phyloP scores from a whole-genome alignment of 352 stramenopile species.

The Phytopythium kandeliae region DNA sequence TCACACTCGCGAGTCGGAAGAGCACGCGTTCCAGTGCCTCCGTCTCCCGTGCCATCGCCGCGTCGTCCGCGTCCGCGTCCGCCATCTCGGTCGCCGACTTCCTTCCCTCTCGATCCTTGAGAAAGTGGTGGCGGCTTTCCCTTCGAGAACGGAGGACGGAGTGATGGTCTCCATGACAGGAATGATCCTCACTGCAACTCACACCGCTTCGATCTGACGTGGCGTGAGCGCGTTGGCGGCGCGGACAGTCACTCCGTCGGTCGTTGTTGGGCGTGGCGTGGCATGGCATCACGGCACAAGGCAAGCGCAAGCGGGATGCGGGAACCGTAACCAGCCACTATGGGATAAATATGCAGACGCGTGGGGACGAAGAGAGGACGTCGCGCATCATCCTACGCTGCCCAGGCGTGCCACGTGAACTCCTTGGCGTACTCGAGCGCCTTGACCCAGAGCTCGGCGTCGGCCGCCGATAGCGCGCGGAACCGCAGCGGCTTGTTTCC shows the following conservation, averaged over 20 bases:
- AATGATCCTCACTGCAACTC: background rate
- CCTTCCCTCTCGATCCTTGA: background rate
- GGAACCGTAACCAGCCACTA: too few relatives aligned
- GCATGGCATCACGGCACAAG: too few relatives aligned
- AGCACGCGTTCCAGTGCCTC: conserved; percentile 71
- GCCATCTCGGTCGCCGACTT: conserved; percentile 9
- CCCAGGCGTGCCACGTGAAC: conserved; percentile 17
- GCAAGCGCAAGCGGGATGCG: too few relatives aligned
- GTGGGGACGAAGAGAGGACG: background rate
- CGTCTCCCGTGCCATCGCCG: conserved; percentile 35
- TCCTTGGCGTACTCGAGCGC: conserved; percentile 30
- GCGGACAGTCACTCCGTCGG: too few relatives aligned
- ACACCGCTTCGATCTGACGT: background rate
- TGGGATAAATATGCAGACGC: conserved; percentile 4
- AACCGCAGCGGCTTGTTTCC: conserved; percentile 18
- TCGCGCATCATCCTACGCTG: background rate
- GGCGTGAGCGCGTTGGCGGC: too few relatives aligned
- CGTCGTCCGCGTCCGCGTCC: conserved; percentile 6
- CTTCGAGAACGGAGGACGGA: background rate
- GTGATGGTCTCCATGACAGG: background rate
- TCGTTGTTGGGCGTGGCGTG: background rate
- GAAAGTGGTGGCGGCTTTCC: background rate
- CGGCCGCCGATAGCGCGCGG: conserved; percentile 7
- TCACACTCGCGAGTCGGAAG: conserved; percentile 65
- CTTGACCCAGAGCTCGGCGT: conserved; percentile 22